phyloP scores from a whole-genome alignment of 495 filamentous ascomycete species.

The Hypoxylon trugodes region DNA sequence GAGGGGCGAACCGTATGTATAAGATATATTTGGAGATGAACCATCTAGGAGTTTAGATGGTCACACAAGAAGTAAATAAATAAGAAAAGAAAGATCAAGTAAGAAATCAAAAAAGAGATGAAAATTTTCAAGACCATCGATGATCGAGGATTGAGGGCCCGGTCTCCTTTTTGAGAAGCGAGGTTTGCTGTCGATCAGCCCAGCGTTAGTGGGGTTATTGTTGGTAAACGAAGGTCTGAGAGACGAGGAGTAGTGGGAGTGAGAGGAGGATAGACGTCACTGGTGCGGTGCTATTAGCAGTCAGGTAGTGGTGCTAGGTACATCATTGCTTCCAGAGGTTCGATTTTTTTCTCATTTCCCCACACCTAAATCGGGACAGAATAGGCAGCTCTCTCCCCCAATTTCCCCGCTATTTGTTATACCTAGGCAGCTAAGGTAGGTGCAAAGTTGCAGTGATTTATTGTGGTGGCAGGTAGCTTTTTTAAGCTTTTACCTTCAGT shows the following conservation, averaged over 20 bases:
- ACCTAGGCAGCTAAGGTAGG: no score
- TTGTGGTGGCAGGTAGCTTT: no score
- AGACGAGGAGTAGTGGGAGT: slow-evolving; percentile 10
- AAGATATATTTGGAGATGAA: neutral
- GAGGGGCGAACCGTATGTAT: slow-evolving; percentile 1
- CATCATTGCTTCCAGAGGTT: no score
- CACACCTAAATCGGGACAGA: no score
- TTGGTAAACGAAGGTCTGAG: slow-evolving; percentile 4
- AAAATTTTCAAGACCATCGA: neutral
- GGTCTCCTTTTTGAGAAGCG: slow-evolving; percentile 29
- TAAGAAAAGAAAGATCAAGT: neutral
- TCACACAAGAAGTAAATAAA: slow-evolving; percentile 4
- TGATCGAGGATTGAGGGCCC: slow-evolving; percentile 26
- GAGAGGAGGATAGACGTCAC: slow-evolving; percentile 29
- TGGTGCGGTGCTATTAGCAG: no score
- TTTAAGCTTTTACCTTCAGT: no score
- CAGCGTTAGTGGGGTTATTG: slow-evolving; percentile 28
- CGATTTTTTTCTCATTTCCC: no score
- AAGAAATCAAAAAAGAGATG: slow-evolving; percentile 1
- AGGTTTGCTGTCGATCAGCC: slow-evolving; percentile 39
- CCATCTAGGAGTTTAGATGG: neutral
- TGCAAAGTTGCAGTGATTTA: no score
- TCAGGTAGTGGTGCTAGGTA: slow-evolving; percentile 4
- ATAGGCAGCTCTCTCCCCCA: no score
- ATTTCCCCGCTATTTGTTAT: no score